Percentiles rank a stretch among this genome's conserved stretches.
Evolutionary conservation across 2,329 filamentous ascomycete species (phyloP).

Genomic region (Apiospora aurea): DNA sequence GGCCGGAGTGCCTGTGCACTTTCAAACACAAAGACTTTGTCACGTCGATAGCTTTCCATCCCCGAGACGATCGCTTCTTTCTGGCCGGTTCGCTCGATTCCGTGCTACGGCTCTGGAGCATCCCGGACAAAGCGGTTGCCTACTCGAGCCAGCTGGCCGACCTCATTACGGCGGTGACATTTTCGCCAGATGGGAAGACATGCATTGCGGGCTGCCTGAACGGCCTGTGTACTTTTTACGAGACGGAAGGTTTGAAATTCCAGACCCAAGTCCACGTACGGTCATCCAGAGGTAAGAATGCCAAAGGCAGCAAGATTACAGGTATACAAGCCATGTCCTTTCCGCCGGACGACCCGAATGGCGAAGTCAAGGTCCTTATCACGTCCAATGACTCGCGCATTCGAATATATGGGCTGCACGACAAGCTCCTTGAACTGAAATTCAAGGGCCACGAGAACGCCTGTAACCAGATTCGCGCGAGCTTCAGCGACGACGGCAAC

Average conservation of each 20-base stretch:
- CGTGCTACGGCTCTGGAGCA: conserved; percentile 91
- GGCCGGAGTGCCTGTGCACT: conserved; percentile 85
- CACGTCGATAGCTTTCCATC: conserved; percentile 93
- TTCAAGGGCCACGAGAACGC: conserved; percentile 91
- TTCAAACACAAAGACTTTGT: conserved; percentile 97
- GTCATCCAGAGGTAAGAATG: conserved; percentile 89
- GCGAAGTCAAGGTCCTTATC: conserved; percentile 83
- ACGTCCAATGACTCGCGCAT: conserved; percentile 96
- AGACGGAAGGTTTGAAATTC: conserved; percentile 87
- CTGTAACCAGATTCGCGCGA: conserved; percentile 88
- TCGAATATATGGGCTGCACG: conserved; percentile 85
- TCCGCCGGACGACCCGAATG: conserved; percentile 57
- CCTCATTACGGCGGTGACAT: conserved; percentile 92
- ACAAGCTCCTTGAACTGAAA: conserved; percentile 86
- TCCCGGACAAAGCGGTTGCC: conserved; percentile 92
- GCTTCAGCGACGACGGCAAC: conserved; percentile 84
- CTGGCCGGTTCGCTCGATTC: conserved; percentile 91
- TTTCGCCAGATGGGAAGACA: conserved; percentile 89
- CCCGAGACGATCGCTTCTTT: conserved; percentile 94
- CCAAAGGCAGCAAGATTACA: conserved; percentile 97
- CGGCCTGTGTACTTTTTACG: conserved; percentile 88
- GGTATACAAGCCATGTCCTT: conserved; percentile 80
- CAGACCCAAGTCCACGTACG: conserved; percentile 91
- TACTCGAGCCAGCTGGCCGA: conserved; percentile 80
- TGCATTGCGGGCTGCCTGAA: conserved; percentile 88